These are phyloP conservation scores for Talaromyces borbonicus DNA, from an alignment of 495 filamentous ascomycete species.

Conservation along the genomic window DNA sequence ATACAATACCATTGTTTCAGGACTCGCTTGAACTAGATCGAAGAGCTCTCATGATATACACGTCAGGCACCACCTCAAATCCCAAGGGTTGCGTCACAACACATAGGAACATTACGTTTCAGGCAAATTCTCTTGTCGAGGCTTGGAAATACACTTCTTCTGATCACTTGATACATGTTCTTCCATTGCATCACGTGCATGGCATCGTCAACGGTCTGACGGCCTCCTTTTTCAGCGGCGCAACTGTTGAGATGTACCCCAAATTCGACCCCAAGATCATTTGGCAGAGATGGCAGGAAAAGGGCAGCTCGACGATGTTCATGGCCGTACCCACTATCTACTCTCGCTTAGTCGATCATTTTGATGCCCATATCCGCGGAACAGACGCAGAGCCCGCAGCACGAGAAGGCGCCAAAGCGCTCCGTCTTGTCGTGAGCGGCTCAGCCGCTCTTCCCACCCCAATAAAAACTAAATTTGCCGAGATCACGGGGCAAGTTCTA, in stretches of 20 bases:
- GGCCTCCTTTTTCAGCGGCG: slow-evolving; percentile 28
- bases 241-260: slow-evolving; percentile 34
- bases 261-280: slow-evolving; percentile 36
- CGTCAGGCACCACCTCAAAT: slow-evolving; percentile 34
- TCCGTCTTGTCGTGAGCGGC: slow-evolving; percentile 32
- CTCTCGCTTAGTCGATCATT: slow-evolving; percentile 35
- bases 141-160: slow-evolving; percentile 27
- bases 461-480: slow-evolving; percentile 32
- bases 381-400: slow-evolving; percentile 26
- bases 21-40: slow-evolving; percentile 18
- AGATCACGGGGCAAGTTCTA: slow-evolving; percentile 30
- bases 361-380: slow-evolving; percentile 30
- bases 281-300: slow-evolving; percentile 32
- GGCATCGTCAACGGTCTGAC: slow-evolving; percentile 35
- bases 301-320: slow-evolving; percentile 32
- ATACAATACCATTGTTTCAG: slow-evolving; percentile 24
- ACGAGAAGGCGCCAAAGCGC: slow-evolving; percentile 21
- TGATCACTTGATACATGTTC: slow-evolving; percentile 35
- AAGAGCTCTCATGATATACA: slow-evolving; percentile 38
- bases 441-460: slow-evolving; percentile 36
- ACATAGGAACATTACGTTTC: slow-evolving; percentile 35
- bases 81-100: slow-evolving; percentile 37
- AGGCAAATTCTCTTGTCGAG: slow-evolving; percentile 27
- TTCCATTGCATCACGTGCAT: slow-evolving; percentile 36
- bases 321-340: slow-evolving; percentile 40